Conservation (phyloP, 2,329 filamentous ascomycete species). For the Claviceps humidiphila region DNA sequence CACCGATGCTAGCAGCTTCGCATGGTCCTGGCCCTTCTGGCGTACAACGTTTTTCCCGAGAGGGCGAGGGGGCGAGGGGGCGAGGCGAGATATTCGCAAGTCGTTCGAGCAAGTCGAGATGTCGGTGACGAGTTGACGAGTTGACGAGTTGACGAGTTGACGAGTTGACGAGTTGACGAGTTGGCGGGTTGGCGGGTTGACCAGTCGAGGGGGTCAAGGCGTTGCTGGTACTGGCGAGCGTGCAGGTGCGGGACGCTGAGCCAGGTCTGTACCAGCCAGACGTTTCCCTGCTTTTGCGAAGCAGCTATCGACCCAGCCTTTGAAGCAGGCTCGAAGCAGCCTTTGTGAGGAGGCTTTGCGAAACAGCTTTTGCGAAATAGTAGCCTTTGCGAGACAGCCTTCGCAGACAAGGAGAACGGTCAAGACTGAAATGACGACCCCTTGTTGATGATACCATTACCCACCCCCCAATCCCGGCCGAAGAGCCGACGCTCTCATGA, state of each 20-base stretch:
- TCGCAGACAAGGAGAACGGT: too few relatives aligned
- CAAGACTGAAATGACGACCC: too few relatives aligned
- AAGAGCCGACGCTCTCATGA: too few relatives aligned
- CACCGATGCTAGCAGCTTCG: constrained; percentile 3
- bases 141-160: not conserved
- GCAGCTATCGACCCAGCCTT: not conserved
- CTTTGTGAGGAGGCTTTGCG: too few relatives aligned
- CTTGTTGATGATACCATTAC: too few relatives aligned
- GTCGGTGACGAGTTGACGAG: not conserved
- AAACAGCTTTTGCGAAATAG: too few relatives aligned
- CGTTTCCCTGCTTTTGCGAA: not conserved
- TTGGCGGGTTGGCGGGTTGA: not conserved
- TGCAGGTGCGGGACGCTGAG: not conserved
- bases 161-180: not conserved
- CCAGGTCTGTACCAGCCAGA: not conserved
- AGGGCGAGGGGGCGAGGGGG: not conserved
- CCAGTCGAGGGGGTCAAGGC: not conserved
- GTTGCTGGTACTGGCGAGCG: not conserved
- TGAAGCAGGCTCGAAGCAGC: not conserved
- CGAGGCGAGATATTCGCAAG: too few relatives aligned
- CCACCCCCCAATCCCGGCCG: too few relatives aligned
- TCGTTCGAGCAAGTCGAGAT: not conserved
- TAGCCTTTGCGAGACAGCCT: too few relatives aligned
- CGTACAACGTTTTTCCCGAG: not conserved
- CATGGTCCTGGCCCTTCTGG: not conserved